phyloP scores from a whole-genome alignment of 1,284 basidiomycete genomes.

The Trichosporon inkin region DNA sequence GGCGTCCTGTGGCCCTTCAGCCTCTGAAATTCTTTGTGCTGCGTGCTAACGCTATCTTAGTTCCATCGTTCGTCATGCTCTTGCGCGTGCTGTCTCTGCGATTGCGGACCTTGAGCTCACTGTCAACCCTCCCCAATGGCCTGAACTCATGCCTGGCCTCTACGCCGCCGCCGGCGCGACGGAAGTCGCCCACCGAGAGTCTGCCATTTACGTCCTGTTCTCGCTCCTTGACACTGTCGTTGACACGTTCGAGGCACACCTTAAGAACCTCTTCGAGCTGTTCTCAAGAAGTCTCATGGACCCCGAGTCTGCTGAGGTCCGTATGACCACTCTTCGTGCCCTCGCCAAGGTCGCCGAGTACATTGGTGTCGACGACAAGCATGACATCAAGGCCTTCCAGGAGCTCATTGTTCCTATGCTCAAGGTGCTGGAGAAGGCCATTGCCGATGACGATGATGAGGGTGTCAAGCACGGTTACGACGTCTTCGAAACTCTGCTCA shows the following conservation, averaged over 20 bases:
- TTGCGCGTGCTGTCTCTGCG: slow-evolving; percentile 87
- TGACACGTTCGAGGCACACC: slow-evolving; percentile 75
- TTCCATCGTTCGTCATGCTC: slow-evolving; percentile 80
- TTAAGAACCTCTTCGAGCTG: slow-evolving; percentile 74
- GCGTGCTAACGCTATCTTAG: slow-evolving; percentile 50
- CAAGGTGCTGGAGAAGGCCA: slow-evolving; percentile 77
- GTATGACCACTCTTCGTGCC: slow-evolving; percentile 84
- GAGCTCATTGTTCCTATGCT: slow-evolving; percentile 84
- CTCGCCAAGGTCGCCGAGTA: slow-evolving; percentile 91
- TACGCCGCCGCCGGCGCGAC: slow-evolving; percentile 70
- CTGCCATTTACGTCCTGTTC: slow-evolving; percentile 85
- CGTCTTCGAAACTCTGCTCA: slow-evolving; percentile 91
- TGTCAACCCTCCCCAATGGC: slow-evolving; percentile 66
- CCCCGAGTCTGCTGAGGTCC: slow-evolving; percentile 83
- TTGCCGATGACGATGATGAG: slow-evolving; percentile 76
- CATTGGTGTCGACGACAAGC: slow-evolving; percentile 82
- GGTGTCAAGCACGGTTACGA: slow-evolving; percentile 89
- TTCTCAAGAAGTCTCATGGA: slow-evolving; percentile 77
- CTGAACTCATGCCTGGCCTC: slow-evolving; percentile 82
- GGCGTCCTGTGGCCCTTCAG: background rate
- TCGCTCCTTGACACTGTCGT: slow-evolving; percentile 89
- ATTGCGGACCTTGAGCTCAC: slow-evolving; percentile 89
- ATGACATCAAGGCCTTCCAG: slow-evolving; percentile 86
- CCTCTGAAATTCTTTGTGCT: background rate
- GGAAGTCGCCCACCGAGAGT: slow-evolving; percentile 75